phyloP scores from a whole-genome alignment of 1,284 basidiomycete genomes.

The Cutaneotrichosporon sp. region DNA sequence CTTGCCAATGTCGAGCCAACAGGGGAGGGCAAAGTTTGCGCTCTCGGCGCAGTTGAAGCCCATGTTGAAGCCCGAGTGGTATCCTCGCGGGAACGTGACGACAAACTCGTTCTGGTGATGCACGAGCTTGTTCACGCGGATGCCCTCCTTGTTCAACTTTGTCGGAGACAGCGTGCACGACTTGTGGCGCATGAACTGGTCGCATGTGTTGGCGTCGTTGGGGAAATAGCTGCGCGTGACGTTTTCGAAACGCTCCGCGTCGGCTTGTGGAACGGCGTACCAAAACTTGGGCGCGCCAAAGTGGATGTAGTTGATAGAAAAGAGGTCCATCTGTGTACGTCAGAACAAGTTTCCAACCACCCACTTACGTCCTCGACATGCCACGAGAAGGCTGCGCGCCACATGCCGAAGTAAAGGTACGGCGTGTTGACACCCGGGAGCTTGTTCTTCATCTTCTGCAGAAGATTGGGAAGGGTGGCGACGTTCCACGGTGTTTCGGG shows the following conservation, averaged over 20 bases:
- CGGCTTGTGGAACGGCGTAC: slow-evolving; percentile 89
- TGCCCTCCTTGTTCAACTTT: slow-evolving; percentile 70
- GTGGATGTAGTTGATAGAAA: slow-evolving; percentile 98
- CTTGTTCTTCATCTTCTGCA: slow-evolving; percentile 61
- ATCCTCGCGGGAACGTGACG: slow-evolving; percentile 88
- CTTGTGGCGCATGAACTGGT: slow-evolving; percentile 94
- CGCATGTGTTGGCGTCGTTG: slow-evolving; percentile 72
- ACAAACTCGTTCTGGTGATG: slow-evolving; percentile 92
- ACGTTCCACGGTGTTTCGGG: slow-evolving; percentile 87
- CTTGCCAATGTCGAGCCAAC: slow-evolving; percentile 85
- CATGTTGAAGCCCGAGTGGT: slow-evolving; percentile 95
- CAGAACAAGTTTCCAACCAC: neutral
- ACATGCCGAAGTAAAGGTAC: slow-evolving; percentile 99
- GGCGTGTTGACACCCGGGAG: slow-evolving; percentile 95
- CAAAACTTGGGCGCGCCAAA: slow-evolving; percentile 95
- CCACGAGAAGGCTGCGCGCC: slow-evolving; percentile 98
- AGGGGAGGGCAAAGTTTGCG: slow-evolving; percentile 94
- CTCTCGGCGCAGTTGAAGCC: slow-evolving; percentile 97
- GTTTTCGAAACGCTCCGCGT: slow-evolving; percentile 69
- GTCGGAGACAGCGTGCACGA: slow-evolving; percentile 89
- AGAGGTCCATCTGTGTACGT: slow-evolving; percentile 74
- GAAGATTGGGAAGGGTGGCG: slow-evolving; percentile 76
- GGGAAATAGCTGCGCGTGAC: slow-evolving; percentile 67
- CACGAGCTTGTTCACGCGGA: slow-evolving; percentile 79
- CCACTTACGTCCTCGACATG: slow-evolving; percentile 73